These are phyloP conservation scores for Ustilago hordei DNA, from an alignment of 1,284 basidiomycete species.

Conservation along the genomic window DNA sequence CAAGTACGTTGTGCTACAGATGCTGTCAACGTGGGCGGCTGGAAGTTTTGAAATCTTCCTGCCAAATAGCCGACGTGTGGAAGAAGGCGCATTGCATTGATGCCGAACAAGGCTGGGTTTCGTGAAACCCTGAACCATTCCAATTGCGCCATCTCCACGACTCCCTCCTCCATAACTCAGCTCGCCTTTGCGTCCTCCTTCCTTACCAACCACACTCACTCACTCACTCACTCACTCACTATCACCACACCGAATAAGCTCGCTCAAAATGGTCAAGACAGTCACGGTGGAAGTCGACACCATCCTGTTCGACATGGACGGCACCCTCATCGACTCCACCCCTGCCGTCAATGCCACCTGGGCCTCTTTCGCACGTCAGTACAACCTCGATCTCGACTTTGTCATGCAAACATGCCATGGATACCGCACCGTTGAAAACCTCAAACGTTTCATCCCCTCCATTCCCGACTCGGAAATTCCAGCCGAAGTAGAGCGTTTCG, in stretches of 20 bases:
- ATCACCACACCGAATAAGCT: background rate
- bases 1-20: background rate
- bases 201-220: background rate
- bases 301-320: conserved; percentile 69
- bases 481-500: conserved; percentile 60
- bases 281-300: conserved; percentile 54
- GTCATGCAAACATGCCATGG: conserved; percentile 67
- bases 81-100: background rate
- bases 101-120: background rate
- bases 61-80: conserved; percentile 6
- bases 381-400: conserved; percentile 63
- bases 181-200: background rate
- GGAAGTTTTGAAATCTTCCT: conserved; percentile 4
- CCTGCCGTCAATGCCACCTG: conserved; percentile 67
- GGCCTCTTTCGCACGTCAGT: conserved; percentile 60
- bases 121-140: conserved; percentile 3
- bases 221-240: conserved; percentile 2
- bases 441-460: conserved; percentile 61
- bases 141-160: background rate
- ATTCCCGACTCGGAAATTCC: conserved; percentile 56
- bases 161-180: background rate
- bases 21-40: conserved; percentile 3
- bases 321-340: conserved; percentile 68
- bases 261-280: conserved; percentile 41
- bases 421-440: conserved; percentile 66